Evolutionary conservation across 495 filamentous ascomycete species (phyloP).

Genomic region (Hypoxylon trugodes): DNA sequence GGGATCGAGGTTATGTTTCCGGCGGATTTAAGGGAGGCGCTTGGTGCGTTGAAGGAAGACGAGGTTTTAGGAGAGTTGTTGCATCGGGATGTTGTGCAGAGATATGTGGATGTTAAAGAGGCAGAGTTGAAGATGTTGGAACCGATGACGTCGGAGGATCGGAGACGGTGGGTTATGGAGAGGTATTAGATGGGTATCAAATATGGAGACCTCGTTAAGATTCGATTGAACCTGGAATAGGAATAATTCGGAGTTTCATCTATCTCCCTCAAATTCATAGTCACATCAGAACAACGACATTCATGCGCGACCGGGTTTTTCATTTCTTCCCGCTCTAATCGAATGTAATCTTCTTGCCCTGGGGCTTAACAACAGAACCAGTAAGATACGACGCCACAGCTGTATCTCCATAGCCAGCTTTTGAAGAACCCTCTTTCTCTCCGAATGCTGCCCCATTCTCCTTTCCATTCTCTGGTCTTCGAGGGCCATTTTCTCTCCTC

Average conservation of each 20-base stretch:
- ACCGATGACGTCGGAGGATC: conserved; percentile 52
- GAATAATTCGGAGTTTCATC: no score
- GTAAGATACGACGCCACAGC: conserved; percentile 64
- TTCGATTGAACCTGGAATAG: neutral
- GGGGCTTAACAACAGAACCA: conserved; percentile 78
- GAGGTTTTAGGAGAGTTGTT: conserved; percentile 59
- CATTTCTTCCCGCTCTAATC: conserved; percentile 56
- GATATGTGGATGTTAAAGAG: conserved; percentile 68
- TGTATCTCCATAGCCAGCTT: conserved; percentile 45
- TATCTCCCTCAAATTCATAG: no score
- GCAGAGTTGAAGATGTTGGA: conserved; percentile 59
- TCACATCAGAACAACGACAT: no score
- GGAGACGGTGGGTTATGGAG: conserved; percentile 69
- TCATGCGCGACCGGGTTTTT: neutral
- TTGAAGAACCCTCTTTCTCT: conserved; percentile 39
- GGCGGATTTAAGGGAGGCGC: conserved; percentile 58
- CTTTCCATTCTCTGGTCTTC: conserved; percentile 2
- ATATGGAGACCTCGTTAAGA: neutral
- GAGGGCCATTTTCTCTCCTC: conserved; percentile 15
- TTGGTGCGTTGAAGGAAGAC: conserved; percentile 59
- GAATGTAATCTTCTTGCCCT: conserved; percentile 87
- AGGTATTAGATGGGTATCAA: conserved; percentile 52
- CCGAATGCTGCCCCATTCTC: conserved; percentile 29
- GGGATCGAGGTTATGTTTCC: conserved; percentile 65
- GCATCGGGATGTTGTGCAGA: conserved; percentile 62